Evolutionary conservation across 768 basidiomycete species (phyloP), one percentile per base, ranked within the genome.

Genomic region (Inosperma sp.): DNA sequence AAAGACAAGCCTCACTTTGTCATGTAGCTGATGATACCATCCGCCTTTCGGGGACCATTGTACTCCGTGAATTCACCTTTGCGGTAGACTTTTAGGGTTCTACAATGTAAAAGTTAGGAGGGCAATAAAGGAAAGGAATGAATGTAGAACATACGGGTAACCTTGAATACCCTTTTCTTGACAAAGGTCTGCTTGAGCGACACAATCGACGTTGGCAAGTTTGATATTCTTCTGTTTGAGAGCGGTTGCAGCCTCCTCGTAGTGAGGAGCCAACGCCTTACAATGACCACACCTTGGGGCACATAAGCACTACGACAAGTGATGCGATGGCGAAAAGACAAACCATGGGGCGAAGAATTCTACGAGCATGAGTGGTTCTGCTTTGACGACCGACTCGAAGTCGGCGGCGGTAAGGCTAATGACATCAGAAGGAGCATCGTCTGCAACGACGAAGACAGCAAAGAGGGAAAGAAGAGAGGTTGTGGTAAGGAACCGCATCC

Each of bases 1-100:
- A 45, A 12, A 5, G 4, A 37, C 23, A 7, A 13, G 5, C 70
- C 84, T 60, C 56, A 94, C 94, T 97, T 98, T 75, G 80, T 66
- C 95, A 98, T 97, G 75, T 96, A 96, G 68, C 83, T 83, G 65
- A 95, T 74, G 62, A 99, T 99, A 14, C 96, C 94, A 56, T 98
- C 96, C 8, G 93, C 87, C 68, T 96, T 91, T 45, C 96, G 78
- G 13, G 93, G 88, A 37, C 96, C 96, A 49, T 61, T 67, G 69
- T 98, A 99, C 19, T 97, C 93, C 1, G 76, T 67, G 17, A 84
- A 65, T 21, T 80, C 79, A 40, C 96, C 96, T 51, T 86, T 80
- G 59, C 84, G 85, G 82, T 93, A 98, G 21, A 98, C 85, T 67
- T 95, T 93, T 56, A 96, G 70, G 12, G 92, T 92, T 4, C 91